Evolutionary conservation across 2,329 filamentous ascomycete species (phyloP).

Genomic region (Venturia carpophila): DNA sequence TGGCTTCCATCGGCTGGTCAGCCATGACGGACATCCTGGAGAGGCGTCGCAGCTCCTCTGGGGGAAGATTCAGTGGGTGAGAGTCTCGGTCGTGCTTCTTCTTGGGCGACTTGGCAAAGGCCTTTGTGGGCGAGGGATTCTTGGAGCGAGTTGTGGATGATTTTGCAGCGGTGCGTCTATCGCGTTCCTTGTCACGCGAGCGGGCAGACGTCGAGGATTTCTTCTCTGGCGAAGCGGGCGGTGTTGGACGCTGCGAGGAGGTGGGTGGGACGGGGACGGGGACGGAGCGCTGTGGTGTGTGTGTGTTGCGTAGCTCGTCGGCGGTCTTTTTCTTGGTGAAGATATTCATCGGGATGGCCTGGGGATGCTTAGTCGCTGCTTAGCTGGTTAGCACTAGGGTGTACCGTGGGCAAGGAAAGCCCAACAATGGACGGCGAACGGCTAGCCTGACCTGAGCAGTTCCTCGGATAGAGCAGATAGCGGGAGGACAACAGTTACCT

Average conservation of each 20-base stretch:
- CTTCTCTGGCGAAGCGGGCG: slow-evolving; percentile 9
- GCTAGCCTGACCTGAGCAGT: neutral
- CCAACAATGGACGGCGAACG: too few species aligned
- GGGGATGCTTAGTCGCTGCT: neutral
- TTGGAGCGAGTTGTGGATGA: slow-evolving; percentile 6
- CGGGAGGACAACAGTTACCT: too few species aligned
- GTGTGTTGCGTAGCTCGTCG: neutral
- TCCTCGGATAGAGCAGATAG: neutral
- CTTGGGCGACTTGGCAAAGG: neutral
- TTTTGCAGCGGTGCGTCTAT: neutral
- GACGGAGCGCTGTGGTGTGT: neutral
- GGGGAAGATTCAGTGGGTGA: slow-evolving; percentile 83
- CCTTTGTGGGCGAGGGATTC: slow-evolving; percentile 11
- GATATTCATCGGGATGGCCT: neutral
- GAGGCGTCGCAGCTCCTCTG: slow-evolving; percentile 74
- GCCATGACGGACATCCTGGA: slow-evolving; percentile 44
- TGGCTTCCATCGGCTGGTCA: slow-evolving; percentile 35
- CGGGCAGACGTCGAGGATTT: neutral
- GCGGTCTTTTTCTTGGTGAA: slow-evolving; percentile 8
- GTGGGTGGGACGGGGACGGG: neutral
- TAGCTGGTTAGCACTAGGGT: neutral
- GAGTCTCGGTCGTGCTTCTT: slow-evolving; percentile 49
- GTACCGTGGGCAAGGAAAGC: too few species aligned
- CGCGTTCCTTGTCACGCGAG: slow-evolving; percentile 12
- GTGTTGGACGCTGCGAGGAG: neutral